Conservation (phyloP, 2,329 filamentous ascomycete species). For the Colletotrichum incanum region DNA sequence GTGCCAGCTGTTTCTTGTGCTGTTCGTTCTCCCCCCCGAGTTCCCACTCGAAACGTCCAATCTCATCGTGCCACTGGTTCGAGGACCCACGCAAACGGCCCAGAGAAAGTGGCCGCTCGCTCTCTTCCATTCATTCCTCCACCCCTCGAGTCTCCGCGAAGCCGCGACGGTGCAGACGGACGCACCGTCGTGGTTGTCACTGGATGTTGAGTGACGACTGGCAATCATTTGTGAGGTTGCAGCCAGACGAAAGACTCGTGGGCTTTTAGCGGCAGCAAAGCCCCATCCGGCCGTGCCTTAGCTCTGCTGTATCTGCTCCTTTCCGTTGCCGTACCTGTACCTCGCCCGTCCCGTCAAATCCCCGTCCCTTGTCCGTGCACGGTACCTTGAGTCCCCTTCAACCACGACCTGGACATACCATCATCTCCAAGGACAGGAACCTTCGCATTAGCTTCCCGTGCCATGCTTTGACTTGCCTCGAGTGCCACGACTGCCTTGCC, state of each 20-base stretch:
- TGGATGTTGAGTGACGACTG: background rate
- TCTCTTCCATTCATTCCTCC: background rate
- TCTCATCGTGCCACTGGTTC: constrained; percentile 34
- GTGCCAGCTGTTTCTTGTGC: constrained; percentile 36
- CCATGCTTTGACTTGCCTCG: constrained; percentile 20
- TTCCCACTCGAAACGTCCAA: constrained; percentile 24
- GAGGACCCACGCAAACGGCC: constrained; percentile 6
- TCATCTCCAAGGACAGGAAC: constrained; percentile 13
- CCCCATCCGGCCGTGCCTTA: background rate
- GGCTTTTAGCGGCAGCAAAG: background rate
- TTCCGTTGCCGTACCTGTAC: constrained; percentile 31
- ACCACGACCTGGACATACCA: constrained; percentile 1
- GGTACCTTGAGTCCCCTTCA: constrained; percentile 21
- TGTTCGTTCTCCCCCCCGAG: background rate
- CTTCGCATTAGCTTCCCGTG: constrained; percentile 6
- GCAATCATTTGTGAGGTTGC: background rate
- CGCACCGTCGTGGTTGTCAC: constrained; percentile 6
- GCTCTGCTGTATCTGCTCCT: constrained; percentile 20
- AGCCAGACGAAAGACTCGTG: too few species aligned
- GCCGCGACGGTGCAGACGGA: constrained; percentile 9
- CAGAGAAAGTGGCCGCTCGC: constrained; percentile 10
- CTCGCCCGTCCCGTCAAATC: constrained; percentile 27
- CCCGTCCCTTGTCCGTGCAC: constrained; percentile 25
- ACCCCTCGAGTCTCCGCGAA: constrained; percentile 11
- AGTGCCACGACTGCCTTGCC: constrained; percentile 1